Percentiles rank a stretch among this genome's conserved stretches.
Evolutionary conservation across 371 early-diverging fungal species (phyloP).

Genomic region (Saksenaea oblongispora): DNA sequence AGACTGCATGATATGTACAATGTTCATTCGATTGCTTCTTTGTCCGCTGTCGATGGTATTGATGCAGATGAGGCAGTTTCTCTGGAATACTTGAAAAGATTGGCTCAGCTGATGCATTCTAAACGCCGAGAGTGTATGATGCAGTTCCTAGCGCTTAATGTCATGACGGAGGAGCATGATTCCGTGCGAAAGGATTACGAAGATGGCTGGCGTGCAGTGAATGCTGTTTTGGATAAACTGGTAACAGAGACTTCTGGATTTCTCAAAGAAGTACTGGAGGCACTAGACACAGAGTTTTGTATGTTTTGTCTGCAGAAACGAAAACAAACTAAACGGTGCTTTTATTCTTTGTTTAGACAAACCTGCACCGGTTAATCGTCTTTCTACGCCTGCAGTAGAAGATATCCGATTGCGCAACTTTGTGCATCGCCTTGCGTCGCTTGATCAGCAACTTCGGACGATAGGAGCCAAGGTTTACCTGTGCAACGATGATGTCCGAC

Average conservation of each 20-base stretch:
- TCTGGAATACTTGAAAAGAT: slow-evolving; percentile 40
- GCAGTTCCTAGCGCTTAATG: slow-evolving; percentile 40
- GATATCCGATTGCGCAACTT: slow-evolving; percentile 37
- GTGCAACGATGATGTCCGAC: slow-evolving; percentile 47
- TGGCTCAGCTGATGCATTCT: slow-evolving; percentile 44
- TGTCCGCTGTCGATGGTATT: slow-evolving; percentile 28
- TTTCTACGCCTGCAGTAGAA: neutral
- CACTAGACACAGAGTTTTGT: slow-evolving; percentile 43
- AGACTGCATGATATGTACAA: slow-evolving; percentile 51
- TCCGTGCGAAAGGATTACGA: slow-evolving; percentile 30
- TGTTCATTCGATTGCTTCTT: slow-evolving; percentile 37
- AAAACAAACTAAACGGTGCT: neutral
- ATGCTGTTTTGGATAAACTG: slow-evolving; percentile 27
- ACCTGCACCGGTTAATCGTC: slow-evolving; percentile 15
- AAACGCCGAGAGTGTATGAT: slow-evolving; percentile 54
- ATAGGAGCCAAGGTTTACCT: slow-evolving; percentile 52
- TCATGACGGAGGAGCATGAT: slow-evolving; percentile 36
- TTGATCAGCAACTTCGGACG: slow-evolving; percentile 49
- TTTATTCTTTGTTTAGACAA: slow-evolving; percentile 22
- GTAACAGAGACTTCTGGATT: slow-evolving; percentile 30
- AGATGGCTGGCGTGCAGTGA: slow-evolving; percentile 32
- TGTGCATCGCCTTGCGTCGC: slow-evolving; percentile 40
- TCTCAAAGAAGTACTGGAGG: slow-evolving; percentile 27
- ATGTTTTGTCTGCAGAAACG: slow-evolving; percentile 13
- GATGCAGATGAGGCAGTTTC: slow-evolving; percentile 21